Percentiles rank a stretch among this genome's conserved stretches.
phyloP scores from a whole-genome alignment of 768 basidiomycete species.

The Chalciporus piperatus region DNA sequence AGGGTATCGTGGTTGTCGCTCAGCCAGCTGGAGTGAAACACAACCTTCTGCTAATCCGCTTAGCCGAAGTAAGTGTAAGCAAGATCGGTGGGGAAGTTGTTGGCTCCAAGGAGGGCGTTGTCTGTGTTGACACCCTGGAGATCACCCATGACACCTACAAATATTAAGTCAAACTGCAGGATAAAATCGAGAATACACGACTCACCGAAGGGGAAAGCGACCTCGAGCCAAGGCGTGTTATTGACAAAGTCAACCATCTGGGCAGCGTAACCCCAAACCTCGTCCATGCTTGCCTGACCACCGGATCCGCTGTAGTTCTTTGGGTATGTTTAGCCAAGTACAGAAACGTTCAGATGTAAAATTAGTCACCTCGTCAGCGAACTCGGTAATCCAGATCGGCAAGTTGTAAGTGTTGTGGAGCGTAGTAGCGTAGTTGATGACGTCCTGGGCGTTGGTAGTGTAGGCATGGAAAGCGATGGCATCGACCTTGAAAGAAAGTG shows the following conservation, averaged over 20 bases:
- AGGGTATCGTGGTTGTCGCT: conserved; percentile 18
- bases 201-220: conserved; percentile 63
- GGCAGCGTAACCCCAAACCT: conserved; percentile 47
- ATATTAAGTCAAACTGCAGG: conserved; percentile 5
- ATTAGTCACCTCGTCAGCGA: conserved; percentile 56
- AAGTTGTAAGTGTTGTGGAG: conserved; percentile 43
- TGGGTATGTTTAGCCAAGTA: background rate
- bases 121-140: conserved; percentile 51
- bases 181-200: background rate
- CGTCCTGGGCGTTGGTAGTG: conserved; percentile 41
- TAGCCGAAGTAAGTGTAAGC: conserved; percentile 46
- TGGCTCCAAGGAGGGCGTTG: conserved; percentile 48
- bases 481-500: conserved; percentile 44
- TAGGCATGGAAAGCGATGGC: conserved; percentile 69
- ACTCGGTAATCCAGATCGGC: conserved; percentile 62
- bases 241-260: conserved; percentile 44
- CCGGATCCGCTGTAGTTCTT: conserved; percentile 52
- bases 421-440: conserved; percentile 50
- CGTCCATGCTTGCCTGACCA: conserved; percentile 32
- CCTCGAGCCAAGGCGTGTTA: conserved; percentile 28
- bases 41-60: background rate
- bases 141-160: conserved; percentile 48
- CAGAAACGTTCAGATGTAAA: background rate
- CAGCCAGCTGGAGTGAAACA: background rate
- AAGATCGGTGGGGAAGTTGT: conserved; percentile 49